Percentiles rank a stretch among this genome's conserved stretches.
Evolutionary conservation across 331 rosid species (phyloP).

Genomic region (Telfairia occidentalis): DNA sequence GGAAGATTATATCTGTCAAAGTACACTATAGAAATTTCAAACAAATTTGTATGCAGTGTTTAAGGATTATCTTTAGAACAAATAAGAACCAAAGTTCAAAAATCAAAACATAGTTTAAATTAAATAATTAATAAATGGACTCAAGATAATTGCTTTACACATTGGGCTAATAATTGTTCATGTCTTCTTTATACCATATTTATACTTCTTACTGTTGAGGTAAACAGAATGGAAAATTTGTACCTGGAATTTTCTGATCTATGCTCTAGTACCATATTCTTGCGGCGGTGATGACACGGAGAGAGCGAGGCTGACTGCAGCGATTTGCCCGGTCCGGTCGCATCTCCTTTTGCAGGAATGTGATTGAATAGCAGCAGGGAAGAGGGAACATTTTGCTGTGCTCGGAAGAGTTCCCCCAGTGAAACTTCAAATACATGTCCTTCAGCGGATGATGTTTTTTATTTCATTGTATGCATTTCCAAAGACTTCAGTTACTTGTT

Average conservation of each 20-base stretch:
- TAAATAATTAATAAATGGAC: not conserved
- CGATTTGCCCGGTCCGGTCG: not conserved
- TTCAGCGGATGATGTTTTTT: not conserved
- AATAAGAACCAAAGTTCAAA: not conserved
- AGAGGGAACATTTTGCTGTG: not conserved
- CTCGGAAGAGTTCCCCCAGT: slow-evolving; percentile 7
- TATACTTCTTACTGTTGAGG: not conserved
- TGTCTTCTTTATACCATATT: too few species aligned
- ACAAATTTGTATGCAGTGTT: not conserved
- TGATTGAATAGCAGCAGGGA: not conserved
- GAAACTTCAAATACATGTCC: not conserved
- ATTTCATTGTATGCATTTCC: not conserved
- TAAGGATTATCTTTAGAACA: not conserved
- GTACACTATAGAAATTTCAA: not conserved
- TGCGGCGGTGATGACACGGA: not conserved
- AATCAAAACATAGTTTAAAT: not conserved
- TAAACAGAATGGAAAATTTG: not conserved
- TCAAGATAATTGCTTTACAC: not conserved
- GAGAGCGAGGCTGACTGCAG: not conserved
- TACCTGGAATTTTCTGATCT: not conserved
- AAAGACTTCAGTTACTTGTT: not conserved
- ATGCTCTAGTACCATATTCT: too few species aligned
- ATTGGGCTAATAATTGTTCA: not conserved
- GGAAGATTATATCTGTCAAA: not conserved
- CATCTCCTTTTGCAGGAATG: not conserved